Evolutionary conservation across 345 rosid species (phyloP), one percentile per base, ranked within the genome.

Genomic region (Aquilaria sinensis): DNA sequence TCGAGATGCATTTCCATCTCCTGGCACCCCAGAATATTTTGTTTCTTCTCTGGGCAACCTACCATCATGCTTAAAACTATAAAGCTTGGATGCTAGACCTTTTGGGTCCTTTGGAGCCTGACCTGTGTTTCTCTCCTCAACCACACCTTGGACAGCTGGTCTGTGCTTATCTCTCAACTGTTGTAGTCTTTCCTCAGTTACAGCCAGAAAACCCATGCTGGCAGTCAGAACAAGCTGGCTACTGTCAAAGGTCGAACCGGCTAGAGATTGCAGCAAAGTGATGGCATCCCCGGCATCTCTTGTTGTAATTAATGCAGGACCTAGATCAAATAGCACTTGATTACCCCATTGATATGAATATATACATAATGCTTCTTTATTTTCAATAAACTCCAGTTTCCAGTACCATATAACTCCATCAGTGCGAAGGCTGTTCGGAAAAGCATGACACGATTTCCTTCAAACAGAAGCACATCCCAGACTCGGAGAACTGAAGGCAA

Each of bases 241-340:
- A 72, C 92, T 82, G 74, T 90, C 97, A 78, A 90, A 90, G 67
- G 97, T 87, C 72, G 97, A 90, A 55, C 96, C 83, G 47, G 87
- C 69, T 72, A 90, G 96, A 47, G 92, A 78, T 69, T 90, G 96
- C 60, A 90, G 70, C 68, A 83, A 70, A 62, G 89, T 90, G 32
- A 87, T 81, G 32, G 92, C 97, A 78, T 90, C 97, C 59, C 92
- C 97, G 57, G 97, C 96, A 70, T 90, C 97, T 74, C 81, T 75
- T 47, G 97, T 75, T 6, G 92, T 87, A 64, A 82, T 78, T 56
- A 90, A 64, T 32, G 92, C 85, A 71, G 90, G 96, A 78, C 97
- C 96, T 90, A 66, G 61, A 45, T 53, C 32, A 67, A 62, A 66
- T 45, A 32, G 59, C 62, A 57, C 52, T 67, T 56, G 58, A 56